Base-by-base conservation (phyloP, 176 grass and related monocot genomes). In the Zoysia pacifica region DNA sequence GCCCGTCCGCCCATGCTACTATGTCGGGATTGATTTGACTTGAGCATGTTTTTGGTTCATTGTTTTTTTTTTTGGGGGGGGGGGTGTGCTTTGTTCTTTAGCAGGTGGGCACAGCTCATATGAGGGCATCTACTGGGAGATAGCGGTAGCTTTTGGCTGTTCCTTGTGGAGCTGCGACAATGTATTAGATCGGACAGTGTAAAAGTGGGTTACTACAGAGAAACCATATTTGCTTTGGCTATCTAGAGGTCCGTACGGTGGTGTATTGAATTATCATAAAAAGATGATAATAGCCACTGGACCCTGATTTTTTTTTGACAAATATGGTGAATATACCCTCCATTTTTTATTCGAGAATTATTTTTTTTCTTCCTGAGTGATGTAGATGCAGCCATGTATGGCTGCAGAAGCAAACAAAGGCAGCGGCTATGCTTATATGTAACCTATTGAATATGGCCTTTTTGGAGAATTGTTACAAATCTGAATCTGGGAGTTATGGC, bases 1-100 rank as follows among this genome's bases (percentile, higher is more conserved):
- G 40, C 18, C 59, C n/a, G 8, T 13, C 55, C 60, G 40, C 18
- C 59, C n/a, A 5, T 13, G 66, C 60, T 80, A 59, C 53, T 86
- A 76, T 82, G 78, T 65, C 40, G 40, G 19, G 65, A 81, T 76
- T 77, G 47, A 56, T 85, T 82, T 65, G 14, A 41, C 77, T 45
- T 45, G 44, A 45, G 44, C 44, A 45, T 65, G 63, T 9, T 35
- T 48, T 69, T 15, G 20, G 9, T 11, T 72, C 45, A 44, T 42
- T 65, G 48, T 37, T 46, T 82, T 50, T 55, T 74, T 65, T 51
- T 28, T 28, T 0, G 28, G 28, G 28, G 28, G 28, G 0, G 11
- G 78, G 38, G 13, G 7, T 46, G 59, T 54, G 15, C 18, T 44
- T 74, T 67, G 80, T 88, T 37, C 52, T 67, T 14, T 83, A 83